Percentiles rank a stretch among this genome's conserved stretches.
Conservation (phyloP, 1,139 yeast genomes). For the Zygotorulaspora mrakii region DNA sequence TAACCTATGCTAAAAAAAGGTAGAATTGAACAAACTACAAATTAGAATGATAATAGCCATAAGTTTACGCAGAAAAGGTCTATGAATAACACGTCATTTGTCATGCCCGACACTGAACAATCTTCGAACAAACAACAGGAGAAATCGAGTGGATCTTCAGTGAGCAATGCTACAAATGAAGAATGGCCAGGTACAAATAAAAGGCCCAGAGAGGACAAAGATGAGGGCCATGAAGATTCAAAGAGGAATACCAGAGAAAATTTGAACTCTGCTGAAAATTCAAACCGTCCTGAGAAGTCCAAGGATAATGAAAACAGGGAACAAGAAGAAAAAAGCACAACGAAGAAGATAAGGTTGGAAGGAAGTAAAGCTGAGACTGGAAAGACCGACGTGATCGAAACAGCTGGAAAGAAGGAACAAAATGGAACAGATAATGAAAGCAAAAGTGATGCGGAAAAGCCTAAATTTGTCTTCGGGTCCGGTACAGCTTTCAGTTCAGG, state of each 20-base stretch:
- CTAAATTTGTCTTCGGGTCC: slow-evolving; percentile 55
- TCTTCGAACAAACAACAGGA: slow-evolving; percentile 5
- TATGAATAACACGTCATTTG: not conserved
- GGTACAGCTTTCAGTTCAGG: slow-evolving; percentile 54
- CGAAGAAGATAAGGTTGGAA: slow-evolving; percentile 7
- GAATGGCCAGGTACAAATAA: not conserved
- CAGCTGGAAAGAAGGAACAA: slow-evolving; percentile 1
- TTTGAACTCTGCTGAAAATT: too few relatives aligned
- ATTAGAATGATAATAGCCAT: not conserved
- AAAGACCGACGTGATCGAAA: not conserved
- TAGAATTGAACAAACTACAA: too few relatives aligned
- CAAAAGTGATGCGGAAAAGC: slow-evolving; percentile 19
- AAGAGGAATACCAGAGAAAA: not conserved
- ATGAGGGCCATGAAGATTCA: not conserved
- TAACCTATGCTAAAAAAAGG: not conserved
- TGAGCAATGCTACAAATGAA: not conserved
- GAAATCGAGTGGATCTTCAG: slow-evolving; percentile 1
- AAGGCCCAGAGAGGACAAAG: slow-evolving; percentile 1
- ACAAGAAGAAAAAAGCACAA: not conserved
- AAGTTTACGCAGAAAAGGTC: not conserved
- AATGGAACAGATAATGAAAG: not conserved
- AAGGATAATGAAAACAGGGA: not conserved
- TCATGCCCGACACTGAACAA: slow-evolving; percentile 2
- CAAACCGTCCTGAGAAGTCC: not conserved
- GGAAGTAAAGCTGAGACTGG: slow-evolving; percentile 8